Conservation (phyloP, 1,139 yeast species). For the Casaregolazyma suthepensis region DNA sequence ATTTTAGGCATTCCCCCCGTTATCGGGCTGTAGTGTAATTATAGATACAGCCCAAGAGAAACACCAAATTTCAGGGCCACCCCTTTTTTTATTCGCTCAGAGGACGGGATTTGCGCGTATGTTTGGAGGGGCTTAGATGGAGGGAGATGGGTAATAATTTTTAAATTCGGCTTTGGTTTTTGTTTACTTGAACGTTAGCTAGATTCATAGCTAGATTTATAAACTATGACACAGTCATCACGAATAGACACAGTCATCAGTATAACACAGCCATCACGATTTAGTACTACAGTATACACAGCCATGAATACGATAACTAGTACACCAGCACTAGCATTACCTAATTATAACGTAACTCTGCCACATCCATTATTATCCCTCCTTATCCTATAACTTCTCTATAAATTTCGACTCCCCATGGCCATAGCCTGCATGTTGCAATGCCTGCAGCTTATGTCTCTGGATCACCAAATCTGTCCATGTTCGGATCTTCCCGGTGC, state of each 20-base stretch:
- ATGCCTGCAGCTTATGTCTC: slow-evolving; percentile 14
- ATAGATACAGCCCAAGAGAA: neutral
- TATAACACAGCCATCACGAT: too few species aligned
- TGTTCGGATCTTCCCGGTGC: slow-evolving; percentile 24
- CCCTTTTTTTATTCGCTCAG: neutral
- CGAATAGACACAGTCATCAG: too few species aligned
- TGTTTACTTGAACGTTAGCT: too few species aligned
- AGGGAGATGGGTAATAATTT: neutral
- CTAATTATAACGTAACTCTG: neutral
- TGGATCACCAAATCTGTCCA: slow-evolving; percentile 32
- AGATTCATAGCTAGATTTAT: too few species aligned
- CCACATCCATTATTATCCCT: too few species aligned
- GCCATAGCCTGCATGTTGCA: neutral
- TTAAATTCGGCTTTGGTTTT: neutral
- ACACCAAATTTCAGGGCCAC: neutral
- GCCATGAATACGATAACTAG: too few species aligned
- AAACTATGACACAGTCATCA: too few species aligned
- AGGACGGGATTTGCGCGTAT: neutral
- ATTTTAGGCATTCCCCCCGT: neutral
- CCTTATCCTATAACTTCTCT: neutral
- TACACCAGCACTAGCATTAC: too few species aligned
- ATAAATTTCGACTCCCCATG: slow-evolving; percentile 3
- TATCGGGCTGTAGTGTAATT: neutral
- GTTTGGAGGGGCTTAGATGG: neutral
- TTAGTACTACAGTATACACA: too few species aligned